Conservation (phyloP, 371 early-diverging fungal genomes). For the Syncephalastrum monosporum region DNA sequence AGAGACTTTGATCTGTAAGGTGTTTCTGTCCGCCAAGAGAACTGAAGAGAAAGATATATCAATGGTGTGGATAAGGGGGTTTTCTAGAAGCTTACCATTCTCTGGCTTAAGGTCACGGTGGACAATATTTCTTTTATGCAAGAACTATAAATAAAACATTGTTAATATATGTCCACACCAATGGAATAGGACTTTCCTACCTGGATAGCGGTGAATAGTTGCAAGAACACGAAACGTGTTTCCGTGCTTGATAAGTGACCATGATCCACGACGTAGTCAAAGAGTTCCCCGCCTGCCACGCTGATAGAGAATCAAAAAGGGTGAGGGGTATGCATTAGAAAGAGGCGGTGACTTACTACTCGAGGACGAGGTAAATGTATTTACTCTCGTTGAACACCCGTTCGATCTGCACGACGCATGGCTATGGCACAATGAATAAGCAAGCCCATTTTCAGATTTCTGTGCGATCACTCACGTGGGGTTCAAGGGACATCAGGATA, state of each 20-base stretch:
- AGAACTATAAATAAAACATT: constrained; percentile 25
- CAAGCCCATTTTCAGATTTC: too few species aligned
- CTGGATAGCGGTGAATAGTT: constrained; percentile 72
- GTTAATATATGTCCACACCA: not conserved
- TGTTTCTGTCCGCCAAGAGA: constrained; percentile 60
- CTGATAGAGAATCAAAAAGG: constrained; percentile 23
- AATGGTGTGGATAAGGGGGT: not conserved
- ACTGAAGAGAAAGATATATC: constrained; percentile 81
- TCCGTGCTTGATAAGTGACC: constrained; percentile 75
- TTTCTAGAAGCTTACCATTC: constrained; percentile 25
- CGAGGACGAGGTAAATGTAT: constrained; percentile 66
- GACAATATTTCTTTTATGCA: constrained; percentile 32
- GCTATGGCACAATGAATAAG: constrained; percentile 25
- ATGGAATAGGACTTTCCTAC: constrained; percentile 16
- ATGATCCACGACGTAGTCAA: constrained; percentile 80
- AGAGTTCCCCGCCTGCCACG: constrained; percentile 87
- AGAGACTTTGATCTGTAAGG: constrained; percentile 79
- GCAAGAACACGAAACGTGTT: constrained; percentile 77
- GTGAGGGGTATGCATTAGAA: not conserved
- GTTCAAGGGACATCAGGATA: constrained; percentile 67
- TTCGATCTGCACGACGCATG: constrained; percentile 59
- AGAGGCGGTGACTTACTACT: constrained; percentile 44
- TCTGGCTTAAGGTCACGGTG: constrained; percentile 53
- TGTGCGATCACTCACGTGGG: constrained; percentile 53
- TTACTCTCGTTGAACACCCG: constrained; percentile 64